Evolutionary conservation across 192 early-diverging fungal species (phyloP).

Genomic region (Umbelopsis sp.): DNA sequence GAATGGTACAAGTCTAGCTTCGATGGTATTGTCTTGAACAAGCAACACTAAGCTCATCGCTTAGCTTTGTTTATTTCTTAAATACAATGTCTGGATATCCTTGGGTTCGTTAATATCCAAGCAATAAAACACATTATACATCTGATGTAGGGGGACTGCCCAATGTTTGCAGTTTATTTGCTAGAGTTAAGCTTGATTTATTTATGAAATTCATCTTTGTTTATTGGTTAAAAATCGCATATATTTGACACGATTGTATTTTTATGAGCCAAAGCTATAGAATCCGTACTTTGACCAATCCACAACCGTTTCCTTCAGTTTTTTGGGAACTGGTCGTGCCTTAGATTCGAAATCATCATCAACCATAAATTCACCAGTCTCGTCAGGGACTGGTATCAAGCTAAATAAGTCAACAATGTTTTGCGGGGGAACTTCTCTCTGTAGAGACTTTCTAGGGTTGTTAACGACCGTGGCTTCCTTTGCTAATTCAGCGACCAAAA

Average conservation of each 20-base stretch:
- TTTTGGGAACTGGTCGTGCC: slow-evolving; percentile 27
- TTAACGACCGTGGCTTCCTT: background rate
- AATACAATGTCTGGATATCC: slow-evolving; percentile 29
- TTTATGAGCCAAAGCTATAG: slow-evolving; percentile 28
- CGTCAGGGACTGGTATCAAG: slow-evolving; percentile 21
- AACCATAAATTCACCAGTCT: slow-evolving; percentile 6
- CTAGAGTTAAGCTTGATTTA: too few relatives aligned
- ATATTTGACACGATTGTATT: background rate
- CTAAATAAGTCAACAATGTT: slow-evolving; percentile 20
- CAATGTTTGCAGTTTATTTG: too few relatives aligned
- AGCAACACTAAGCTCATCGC: background rate
- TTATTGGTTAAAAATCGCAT: too few relatives aligned
- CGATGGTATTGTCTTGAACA: slow-evolving; percentile 50
- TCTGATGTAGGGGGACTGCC: background rate
- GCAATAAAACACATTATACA: slow-evolving; percentile 18
- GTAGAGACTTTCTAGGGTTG: background rate
- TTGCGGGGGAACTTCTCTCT: background rate
- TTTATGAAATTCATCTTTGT: too few relatives aligned
- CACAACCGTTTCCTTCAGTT: slow-evolving; percentile 21
- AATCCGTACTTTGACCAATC: slow-evolving; percentile 36
- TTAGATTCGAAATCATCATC: slow-evolving; percentile 26
- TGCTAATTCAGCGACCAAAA: too few relatives aligned
- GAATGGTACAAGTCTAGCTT: slow-evolving; percentile 97
- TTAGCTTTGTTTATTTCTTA: slow-evolving; percentile 20
- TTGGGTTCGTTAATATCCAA: slow-evolving; percentile 20